Conservation (phyloP, 2,329 filamentous ascomycete species). For the Paecilomyces variotii region DNA sequence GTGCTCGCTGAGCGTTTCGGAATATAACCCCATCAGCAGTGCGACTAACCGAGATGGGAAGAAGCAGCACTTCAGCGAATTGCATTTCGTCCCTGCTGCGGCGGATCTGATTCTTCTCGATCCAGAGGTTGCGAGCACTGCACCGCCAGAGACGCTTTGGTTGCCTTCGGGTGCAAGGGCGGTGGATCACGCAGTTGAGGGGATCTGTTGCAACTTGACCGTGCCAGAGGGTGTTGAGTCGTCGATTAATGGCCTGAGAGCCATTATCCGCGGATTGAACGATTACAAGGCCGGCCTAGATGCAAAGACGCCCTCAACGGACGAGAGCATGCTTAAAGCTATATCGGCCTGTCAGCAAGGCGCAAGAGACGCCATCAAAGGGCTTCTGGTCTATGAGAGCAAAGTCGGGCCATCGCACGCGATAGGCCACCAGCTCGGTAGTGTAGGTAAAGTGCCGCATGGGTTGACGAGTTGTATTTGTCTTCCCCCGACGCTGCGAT, state of each 20-base stretch:
- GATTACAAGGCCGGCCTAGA: not conserved
- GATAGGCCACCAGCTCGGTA: constrained; percentile 2
- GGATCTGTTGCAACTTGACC: constrained; percentile 1
- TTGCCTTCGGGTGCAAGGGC: constrained; percentile 2
- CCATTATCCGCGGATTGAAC: not conserved
- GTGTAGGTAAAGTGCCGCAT: not conserved
- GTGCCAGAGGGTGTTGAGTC: not conserved
- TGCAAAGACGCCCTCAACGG: not conserved
- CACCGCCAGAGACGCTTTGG: constrained; percentile 1
- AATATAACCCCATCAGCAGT: constrained; percentile 3
- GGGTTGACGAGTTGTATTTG: not conserved
- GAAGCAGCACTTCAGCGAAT: constrained; percentile 1
- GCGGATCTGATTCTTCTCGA: constrained; percentile 1
- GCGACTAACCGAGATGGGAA: constrained; percentile 1
- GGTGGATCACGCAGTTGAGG: constrained; percentile 3
- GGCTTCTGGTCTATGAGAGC: not conserved
- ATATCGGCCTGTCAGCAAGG: constrained; percentile 3
- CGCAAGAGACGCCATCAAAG: not conserved
- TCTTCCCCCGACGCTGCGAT: not conserved
- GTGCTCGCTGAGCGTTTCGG: not conserved
- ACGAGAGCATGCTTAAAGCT: constrained; percentile 1
- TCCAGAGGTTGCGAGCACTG: constrained; percentile 1
- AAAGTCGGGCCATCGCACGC: constrained; percentile 2
- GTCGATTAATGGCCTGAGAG: not conserved
- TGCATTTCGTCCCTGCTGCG: not conserved